These are phyloP conservation scores for Rhinocladiella similis DNA, from an alignment of 2,329 filamentous ascomycete species.

Conservation along the genomic window DNA sequence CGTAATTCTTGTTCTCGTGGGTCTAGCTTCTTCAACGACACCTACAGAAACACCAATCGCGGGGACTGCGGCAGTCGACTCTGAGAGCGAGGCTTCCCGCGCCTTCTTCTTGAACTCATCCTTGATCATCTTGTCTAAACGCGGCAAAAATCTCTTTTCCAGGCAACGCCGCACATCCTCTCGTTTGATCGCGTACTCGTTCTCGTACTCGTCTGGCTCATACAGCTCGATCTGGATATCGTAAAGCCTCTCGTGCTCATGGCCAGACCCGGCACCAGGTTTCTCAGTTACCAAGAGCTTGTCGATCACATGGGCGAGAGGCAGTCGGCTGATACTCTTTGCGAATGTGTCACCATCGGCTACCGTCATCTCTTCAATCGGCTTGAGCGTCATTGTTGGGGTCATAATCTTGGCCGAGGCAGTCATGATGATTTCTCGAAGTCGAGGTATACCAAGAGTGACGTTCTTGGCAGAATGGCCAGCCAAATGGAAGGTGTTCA, in stretches of 20 bases:
- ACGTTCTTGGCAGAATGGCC: slow-evolving; percentile 98
- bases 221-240: slow-evolving; percentile 82
- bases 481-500: slow-evolving; percentile 99
- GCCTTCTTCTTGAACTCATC: slow-evolving; percentile 79
- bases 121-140: slow-evolving; percentile 68
- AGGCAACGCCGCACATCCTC: slow-evolving; percentile 76
- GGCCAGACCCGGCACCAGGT: slow-evolving; percentile 68
- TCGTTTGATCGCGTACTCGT: slow-evolving; percentile 79
- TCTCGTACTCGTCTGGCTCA: slow-evolving; percentile 75
- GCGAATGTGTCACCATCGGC: slow-evolving; percentile 76
- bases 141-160: slow-evolving; percentile 75
- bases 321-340: slow-evolving; percentile 86
- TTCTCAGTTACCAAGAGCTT: slow-evolving; percentile 77
- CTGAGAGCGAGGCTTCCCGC: slow-evolving; percentile 55
- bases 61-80: slow-evolving; percentile 69
- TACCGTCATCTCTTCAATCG: slow-evolving; percentile 69
- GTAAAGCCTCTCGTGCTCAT: slow-evolving; percentile 77
- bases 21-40: slow-evolving; percentile 51
- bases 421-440: slow-evolving; percentile 98
- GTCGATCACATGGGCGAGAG: slow-evolving; percentile 80
- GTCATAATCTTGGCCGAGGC: slow-evolving; percentile 87
- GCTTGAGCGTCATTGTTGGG: slow-evolving; percentile 80
- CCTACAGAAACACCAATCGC: slow-evolving; percentile 69
- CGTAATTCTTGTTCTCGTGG: slow-evolving; percentile 49
- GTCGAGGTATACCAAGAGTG: slow-evolving; percentile 93